Conservation (phyloP, 2,329 filamentous ascomycete genomes). For the Chaetomium globosum region DNA sequence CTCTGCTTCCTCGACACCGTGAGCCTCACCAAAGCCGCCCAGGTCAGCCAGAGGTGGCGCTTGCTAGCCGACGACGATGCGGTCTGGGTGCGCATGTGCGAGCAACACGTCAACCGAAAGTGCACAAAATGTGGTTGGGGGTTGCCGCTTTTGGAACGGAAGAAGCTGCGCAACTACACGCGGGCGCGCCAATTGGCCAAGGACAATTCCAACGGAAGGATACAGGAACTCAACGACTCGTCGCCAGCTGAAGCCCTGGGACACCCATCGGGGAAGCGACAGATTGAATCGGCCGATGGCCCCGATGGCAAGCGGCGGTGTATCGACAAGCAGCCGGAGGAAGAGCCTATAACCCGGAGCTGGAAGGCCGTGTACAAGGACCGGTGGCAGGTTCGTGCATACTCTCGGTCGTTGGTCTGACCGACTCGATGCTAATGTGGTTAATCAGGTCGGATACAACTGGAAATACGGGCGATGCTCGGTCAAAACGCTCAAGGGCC, state of each 20-base stretch:
- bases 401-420: slow-evolving; percentile 67
- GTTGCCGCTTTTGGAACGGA: slow-evolving; percentile 83
- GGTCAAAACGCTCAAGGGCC: slow-evolving; percentile 78
- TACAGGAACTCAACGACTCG: slow-evolving; percentile 38
- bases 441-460: slow-evolving; percentile 89
- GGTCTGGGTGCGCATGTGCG: slow-evolving; percentile 98
- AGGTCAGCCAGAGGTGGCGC: slow-evolving; percentile 88
- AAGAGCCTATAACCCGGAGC: slow-evolving; percentile 61
- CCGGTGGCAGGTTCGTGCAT: slow-evolving; percentile 76
- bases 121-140: slow-evolving; percentile 97
- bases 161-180: slow-evolving; percentile 83
- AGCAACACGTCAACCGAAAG: slow-evolving; percentile 92
- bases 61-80: slow-evolving; percentile 93
- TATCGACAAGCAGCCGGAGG: slow-evolving; percentile 28
- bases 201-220: slow-evolving; percentile 40
- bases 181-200: slow-evolving; percentile 72
- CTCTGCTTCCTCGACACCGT: slow-evolving; percentile 90
- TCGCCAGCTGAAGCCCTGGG: slow-evolving; percentile 3
- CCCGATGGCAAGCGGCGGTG: slow-evolving; percentile 44
- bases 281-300: slow-evolving; percentile 39
- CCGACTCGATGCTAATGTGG: slow-evolving; percentile 40
- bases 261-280: slow-evolving; percentile 42
- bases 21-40: slow-evolving; percentile 91
- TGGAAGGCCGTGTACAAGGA: slow-evolving; percentile 99
- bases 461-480: slow-evolving; percentile 95